These are phyloP conservation scores for Alternaria triticina DNA, from an alignment of 2,329 filamentous ascomycete genomes.

Conservation along the genomic window DNA sequence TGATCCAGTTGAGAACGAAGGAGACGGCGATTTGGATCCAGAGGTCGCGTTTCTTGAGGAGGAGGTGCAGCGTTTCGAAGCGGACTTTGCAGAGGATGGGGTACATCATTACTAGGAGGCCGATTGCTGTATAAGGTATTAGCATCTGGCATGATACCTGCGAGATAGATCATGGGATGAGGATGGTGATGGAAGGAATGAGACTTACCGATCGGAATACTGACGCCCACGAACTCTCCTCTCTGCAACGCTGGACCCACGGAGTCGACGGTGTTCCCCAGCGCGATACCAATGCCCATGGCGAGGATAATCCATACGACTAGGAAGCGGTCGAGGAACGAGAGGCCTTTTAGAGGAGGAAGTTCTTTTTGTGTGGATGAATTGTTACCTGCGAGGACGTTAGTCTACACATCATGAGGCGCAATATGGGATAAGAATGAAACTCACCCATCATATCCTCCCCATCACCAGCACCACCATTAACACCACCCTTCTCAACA, in stretches of 20 bases:
- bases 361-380: constrained; percentile 1
- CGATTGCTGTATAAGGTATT: constrained; percentile 63
- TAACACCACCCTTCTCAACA: constrained; percentile 11
- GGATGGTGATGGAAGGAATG: background rate
- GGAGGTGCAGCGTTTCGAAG: constrained; percentile 74
- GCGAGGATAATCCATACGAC: constrained; percentile 74
- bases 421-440: background rate
- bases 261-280: constrained; percentile 75
- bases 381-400: background rate
- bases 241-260: constrained; percentile 68
- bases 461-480: background rate
- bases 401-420: too few relatives aligned
- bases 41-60: constrained; percentile 66
- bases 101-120: constrained; percentile 91
- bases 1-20: constrained; percentile 79
- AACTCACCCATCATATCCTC: background rate
- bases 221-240: constrained; percentile 75
- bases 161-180: background rate
- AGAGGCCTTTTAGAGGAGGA: constrained; percentile 49
- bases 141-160: background rate
- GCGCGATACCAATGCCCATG: constrained; percentile 75
- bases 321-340: constrained; percentile 54
- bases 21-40: constrained; percentile 85
- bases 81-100: constrained; percentile 87
- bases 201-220: constrained; percentile 67